These are phyloP conservation scores for slime mould (Dictyostelium discoideum) DNA, from an alignment of 78 protist genomes.

Conservation along the genomic window DNA sequence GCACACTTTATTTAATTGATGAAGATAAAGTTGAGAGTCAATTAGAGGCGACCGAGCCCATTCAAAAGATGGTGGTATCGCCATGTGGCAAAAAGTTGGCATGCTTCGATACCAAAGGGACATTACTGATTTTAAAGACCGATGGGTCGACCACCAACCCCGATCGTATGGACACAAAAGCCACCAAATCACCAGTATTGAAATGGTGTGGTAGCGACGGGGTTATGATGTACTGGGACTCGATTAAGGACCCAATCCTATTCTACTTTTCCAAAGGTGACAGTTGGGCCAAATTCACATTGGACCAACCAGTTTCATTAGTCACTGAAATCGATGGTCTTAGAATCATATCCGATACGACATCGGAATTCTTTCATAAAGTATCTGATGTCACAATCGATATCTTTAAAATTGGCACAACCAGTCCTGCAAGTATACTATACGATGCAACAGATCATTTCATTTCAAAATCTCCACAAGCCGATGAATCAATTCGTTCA, in stretches of 20 bases:
- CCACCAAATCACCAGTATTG: not conserved
- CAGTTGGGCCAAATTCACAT: slow-evolving; percentile 2
- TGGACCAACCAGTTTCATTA: slow-evolving; percentile 31
- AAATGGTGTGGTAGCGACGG: slow-evolving; percentile 75
- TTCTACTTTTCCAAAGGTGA: slow-evolving; percentile 14
- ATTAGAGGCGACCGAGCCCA: not conserved
- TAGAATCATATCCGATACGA: slow-evolving; percentile 76
- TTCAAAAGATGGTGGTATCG: not conserved
- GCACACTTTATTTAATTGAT: slow-evolving; percentile 27
- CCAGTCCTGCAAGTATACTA: slow-evolving; percentile 83
- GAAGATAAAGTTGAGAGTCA: slow-evolving; percentile 50
- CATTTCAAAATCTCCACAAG: slow-evolving; percentile 68
- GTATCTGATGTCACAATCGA: slow-evolving; percentile 83
- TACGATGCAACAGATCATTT: slow-evolving; percentile 88
- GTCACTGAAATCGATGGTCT: slow-evolving; percentile 92
- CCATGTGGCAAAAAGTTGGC: slow-evolving; percentile 70
- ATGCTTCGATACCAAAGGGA: slow-evolving; percentile 26
- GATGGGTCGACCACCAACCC: slow-evolving; percentile 11
- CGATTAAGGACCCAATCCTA: slow-evolving; percentile 1
- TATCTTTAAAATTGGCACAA: slow-evolving; percentile 85
- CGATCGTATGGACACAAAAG: not conserved
- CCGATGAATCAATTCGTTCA: slow-evolving; percentile 84
- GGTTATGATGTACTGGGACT: slow-evolving; percentile 41
- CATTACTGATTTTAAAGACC: not conserved
- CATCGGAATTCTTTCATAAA: slow-evolving; percentile 84